phyloP scores from a whole-genome alignment of 352 stramenopile genomes.

The Globisporangium splendens region DNA sequence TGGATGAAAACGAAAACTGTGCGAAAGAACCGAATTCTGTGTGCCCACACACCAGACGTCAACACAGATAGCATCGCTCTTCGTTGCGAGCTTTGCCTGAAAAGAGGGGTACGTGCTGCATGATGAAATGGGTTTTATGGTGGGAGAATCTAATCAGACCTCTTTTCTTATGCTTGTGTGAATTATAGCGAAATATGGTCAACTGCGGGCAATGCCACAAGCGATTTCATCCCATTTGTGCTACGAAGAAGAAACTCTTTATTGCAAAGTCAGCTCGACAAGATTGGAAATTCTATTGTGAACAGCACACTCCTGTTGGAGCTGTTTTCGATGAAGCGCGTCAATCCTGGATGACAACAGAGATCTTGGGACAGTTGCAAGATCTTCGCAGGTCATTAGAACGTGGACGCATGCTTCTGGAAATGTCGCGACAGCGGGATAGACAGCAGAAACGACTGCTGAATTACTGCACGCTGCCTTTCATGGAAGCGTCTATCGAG shows the following conservation, averaged over 20 bases:
- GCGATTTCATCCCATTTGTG: constrained; percentile 74
- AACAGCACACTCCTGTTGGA: constrained; percentile 50
- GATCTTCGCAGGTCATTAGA: constrained; percentile 76
- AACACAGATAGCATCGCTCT: constrained; percentile 20
- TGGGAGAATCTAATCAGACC: background rate
- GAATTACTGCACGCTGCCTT: constrained; percentile 50
- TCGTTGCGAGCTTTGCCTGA: constrained; percentile 60
- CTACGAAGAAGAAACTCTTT: constrained; percentile 59
- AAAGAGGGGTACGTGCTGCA: constrained; percentile 29
- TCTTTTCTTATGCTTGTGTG: constrained; percentile 7
- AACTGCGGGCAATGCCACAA: constrained; percentile 58
- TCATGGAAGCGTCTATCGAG: constrained; percentile 67
- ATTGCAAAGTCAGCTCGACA: constrained; percentile 52
- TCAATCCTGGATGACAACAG: constrained; percentile 75
- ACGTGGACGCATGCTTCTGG: constrained; percentile 77
- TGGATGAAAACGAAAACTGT: constrained; percentile 67
- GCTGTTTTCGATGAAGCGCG: constrained; percentile 69
- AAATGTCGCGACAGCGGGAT: constrained; percentile 83
- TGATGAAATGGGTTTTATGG: background rate
- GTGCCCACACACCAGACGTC: constrained; percentile 29
- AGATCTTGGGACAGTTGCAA: constrained; percentile 71
- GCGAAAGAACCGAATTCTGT: constrained; percentile 65
- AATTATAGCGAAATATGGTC: constrained; percentile 40
- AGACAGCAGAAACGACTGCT: constrained; percentile 79
- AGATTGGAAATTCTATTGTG: constrained; percentile 81